These are phyloP conservation scores for Paramyrothecium roridum DNA, from an alignment of 2,329 filamentous ascomycete species.

Conservation along the genomic window DNA sequence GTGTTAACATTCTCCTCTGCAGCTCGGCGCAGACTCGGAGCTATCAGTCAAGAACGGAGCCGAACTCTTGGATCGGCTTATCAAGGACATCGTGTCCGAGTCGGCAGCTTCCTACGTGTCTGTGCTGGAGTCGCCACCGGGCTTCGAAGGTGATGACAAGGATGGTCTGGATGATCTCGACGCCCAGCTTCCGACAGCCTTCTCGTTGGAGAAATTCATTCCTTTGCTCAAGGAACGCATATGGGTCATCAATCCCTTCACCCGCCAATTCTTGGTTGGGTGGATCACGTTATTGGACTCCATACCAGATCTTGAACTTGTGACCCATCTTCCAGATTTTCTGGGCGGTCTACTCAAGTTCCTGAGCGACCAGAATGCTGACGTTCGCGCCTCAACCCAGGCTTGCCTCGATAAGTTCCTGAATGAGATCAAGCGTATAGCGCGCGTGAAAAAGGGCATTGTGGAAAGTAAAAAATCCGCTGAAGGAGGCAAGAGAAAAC, in stretches of 20 bases:
- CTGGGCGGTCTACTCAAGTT: slow-evolving; percentile 87
- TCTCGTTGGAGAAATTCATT: slow-evolving; percentile 87
- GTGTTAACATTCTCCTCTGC: slow-evolving; percentile 4
- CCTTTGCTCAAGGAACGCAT: slow-evolving; percentile 92
- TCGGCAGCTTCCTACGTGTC: slow-evolving; percentile 94
- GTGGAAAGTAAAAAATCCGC: slow-evolving; percentile 76
- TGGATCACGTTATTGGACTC: slow-evolving; percentile 96
- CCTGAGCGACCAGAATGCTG: slow-evolving; percentile 82
- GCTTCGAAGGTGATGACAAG: slow-evolving; percentile 42
- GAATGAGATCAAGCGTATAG: slow-evolving; percentile 90
- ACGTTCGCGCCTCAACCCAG: slow-evolving; percentile 94
- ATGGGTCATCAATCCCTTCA: slow-evolving; percentile 91
- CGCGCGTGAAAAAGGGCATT: slow-evolving; percentile 87
- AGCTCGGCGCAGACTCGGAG: slow-evolving; percentile 95
- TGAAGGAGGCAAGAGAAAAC: slow-evolving; percentile 65
- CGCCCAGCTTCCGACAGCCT: slow-evolving; percentile 70
- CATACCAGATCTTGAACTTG: slow-evolving; percentile 92
- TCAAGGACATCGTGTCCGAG: slow-evolving; percentile 95
- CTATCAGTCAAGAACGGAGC: slow-evolving; percentile 97
- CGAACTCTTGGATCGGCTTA: slow-evolving; percentile 86
- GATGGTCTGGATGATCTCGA: slow-evolving; percentile 40
- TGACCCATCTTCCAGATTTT: slow-evolving; percentile 89
- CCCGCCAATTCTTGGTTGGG: slow-evolving; percentile 88
- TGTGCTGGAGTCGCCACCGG: slow-evolving; percentile 63
- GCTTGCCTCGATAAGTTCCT: slow-evolving; percentile 86